Evolutionary conservation across 2,329 filamentous ascomycete species (phyloP).

Genomic region (Mollisia scopiformis): DNA sequence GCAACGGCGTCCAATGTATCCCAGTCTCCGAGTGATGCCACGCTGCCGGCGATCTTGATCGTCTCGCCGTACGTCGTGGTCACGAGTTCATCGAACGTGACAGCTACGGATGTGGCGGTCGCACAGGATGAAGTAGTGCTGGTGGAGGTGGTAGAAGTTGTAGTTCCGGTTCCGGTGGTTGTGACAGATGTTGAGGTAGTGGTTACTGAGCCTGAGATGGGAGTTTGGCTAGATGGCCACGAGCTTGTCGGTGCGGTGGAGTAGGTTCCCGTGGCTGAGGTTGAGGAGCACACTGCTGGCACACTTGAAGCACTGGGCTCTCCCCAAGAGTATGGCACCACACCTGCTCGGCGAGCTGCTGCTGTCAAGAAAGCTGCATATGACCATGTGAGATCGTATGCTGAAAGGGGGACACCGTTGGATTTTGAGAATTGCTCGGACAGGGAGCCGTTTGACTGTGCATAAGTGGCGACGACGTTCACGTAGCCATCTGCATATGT

Average conservation of each 20-base stretch:
- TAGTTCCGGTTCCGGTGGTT: slow-evolving; percentile 14
- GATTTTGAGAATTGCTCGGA: slow-evolving; percentile 67
- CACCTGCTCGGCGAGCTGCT: slow-evolving; percentile 56
- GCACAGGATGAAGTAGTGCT: slow-evolving; percentile 43
- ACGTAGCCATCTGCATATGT: slow-evolving; percentile 65
- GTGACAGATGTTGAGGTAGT: slow-evolving; percentile 19
- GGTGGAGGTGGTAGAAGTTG: slow-evolving; percentile 18
- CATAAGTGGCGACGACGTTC: slow-evolving; percentile 50
- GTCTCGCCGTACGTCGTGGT: slow-evolving; percentile 63
- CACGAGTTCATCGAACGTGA: slow-evolving; percentile 64
- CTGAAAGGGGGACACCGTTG: slow-evolving; percentile 59
- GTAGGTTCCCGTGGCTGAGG: slow-evolving; percentile 55
- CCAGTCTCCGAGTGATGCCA: slow-evolving; percentile 65
- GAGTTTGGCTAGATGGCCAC: slow-evolving; percentile 48
- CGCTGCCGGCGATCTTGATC: slow-evolving; percentile 66
- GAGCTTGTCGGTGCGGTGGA: slow-evolving; percentile 43
- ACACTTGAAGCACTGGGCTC: slow-evolving; percentile 48
- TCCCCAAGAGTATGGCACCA: slow-evolving; percentile 61
- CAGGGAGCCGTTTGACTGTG: slow-evolving; percentile 62
- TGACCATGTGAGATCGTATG: slow-evolving; percentile 72
- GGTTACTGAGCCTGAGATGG: slow-evolving; percentile 18
- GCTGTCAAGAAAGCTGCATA: slow-evolving; percentile 72
- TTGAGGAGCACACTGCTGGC: slow-evolving; percentile 51
- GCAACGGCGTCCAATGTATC: slow-evolving; percentile 54
- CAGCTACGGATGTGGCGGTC: slow-evolving; percentile 50